Base-by-base conservation (phyloP, 164 flowering plant genomes). In the Stephania japonica region DNA sequence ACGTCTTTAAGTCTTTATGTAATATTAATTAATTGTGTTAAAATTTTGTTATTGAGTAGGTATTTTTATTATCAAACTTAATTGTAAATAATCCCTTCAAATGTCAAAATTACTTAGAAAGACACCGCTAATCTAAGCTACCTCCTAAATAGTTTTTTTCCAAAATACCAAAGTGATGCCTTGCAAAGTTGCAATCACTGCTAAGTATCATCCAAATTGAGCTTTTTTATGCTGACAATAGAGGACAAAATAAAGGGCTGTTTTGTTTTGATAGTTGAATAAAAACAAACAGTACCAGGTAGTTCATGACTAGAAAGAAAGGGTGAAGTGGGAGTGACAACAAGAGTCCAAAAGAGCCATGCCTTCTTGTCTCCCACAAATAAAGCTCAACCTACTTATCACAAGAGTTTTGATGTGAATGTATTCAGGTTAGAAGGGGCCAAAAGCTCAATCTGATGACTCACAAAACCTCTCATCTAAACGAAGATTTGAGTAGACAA, bases 201-300 rank as follows among this genome's bases (percentile, higher is more conserved):
- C n/a, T n/a, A n/a, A n/a, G n/a, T n/a, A n/a, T n/a, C n/a, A n/a
- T n/a, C n/a, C n/a, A n/a, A n/a, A n/a, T n/a, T n/a, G n/a, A n/a
- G n/a, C n/a, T n/a, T n/a, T n/a, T n/a, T n/a, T n/a, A 44, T 56
- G 62, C 62, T 56, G 62, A 56, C 23, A 56, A 56, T n/a, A 56
- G 62, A 56, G 18, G 62, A 56, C 62, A 56, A 56, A 56, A 18
- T 6, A 56, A 56, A 56, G n/a, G 62, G 62, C n/a, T 56, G 23
- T n/a, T 8, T 56, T 56, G 18, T 56, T 56, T n/a, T 18, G 19
- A 23, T n/a, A 56, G 23, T 56, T 56, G 62, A 18, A 56, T 56
- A 56, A 56, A 56, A 56, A 56, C 62, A 56, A 56, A 56, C 62
- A 18, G 3, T 13, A 56, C 62, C 23, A 56, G 62, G n/a, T 18